These are phyloP conservation scores for Sordariomycetes sp. DNA, from an alignment of 2,329 filamentous ascomycete genomes.

Conservation along the genomic window DNA sequence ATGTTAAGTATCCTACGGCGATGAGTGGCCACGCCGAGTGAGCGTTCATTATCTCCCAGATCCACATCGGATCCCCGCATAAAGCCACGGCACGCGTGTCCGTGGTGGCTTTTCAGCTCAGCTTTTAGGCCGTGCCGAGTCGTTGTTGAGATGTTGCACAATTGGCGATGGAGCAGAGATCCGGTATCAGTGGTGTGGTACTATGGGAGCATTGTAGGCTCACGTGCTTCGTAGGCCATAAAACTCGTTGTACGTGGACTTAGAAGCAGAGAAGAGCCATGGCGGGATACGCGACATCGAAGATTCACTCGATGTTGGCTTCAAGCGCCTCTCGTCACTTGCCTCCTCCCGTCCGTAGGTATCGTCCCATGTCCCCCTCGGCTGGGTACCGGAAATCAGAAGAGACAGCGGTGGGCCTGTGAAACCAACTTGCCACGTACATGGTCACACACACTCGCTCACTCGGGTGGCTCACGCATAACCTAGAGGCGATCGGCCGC, in stretches of 20 bases:
- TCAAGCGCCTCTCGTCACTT: too few species aligned
- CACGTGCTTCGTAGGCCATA: not conserved
- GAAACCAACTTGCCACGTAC: not conserved
- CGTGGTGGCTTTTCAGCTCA: not conserved
- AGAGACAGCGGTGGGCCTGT: not conserved
- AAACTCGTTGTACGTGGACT: too few species aligned
- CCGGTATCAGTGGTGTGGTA: not conserved
- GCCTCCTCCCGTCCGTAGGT: not conserved
- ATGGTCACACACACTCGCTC: not conserved
- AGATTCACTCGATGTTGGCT: too few species aligned
- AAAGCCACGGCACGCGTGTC: not conserved
- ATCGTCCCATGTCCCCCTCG: not conserved
- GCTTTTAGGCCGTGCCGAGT: not conserved
- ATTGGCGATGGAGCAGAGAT: not conserved
- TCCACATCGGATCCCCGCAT: not conserved
- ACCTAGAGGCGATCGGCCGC: too few species aligned
- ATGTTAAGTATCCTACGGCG: not conserved
- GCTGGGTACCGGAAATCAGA: not conserved
- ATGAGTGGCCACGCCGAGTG: not conserved
- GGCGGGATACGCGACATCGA: too few species aligned
- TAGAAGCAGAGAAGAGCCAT: too few species aligned
- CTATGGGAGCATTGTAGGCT: not conserved
- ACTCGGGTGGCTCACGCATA: not conserved
- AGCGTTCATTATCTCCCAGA: not conserved
- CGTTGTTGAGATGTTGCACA: not conserved